Evolutionary conservation across 2,329 filamentous ascomycete species (phyloP), one percentile per base, ranked within the genome.

Genomic region (Cytospora paraplurivora): DNA sequence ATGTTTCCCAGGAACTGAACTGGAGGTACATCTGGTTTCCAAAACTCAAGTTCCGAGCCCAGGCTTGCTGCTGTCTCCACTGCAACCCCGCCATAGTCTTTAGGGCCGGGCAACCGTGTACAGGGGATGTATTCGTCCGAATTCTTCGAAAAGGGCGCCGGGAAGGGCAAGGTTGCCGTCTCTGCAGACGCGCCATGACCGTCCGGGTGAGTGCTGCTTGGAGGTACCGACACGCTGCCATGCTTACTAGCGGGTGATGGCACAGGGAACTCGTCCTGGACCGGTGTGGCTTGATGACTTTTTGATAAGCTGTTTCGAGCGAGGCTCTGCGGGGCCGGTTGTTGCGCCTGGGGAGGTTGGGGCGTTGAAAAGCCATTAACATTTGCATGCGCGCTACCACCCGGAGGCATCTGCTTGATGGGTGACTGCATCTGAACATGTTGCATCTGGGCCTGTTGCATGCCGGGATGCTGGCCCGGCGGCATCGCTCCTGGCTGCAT

Each of bases 1-100:
- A 98, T 91, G 21, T 92, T 84, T 10, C 94, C 95, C 59, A 98
- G 82, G 70, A 98, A 93, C 27, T 84, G 79, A 19, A 93, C 82
- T 2, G 82, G 79, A 0, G 95, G 94, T 44, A 93, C 82, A 62
- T 91, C 89, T 0, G 93, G 92, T 71, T 88, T 91, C 70, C 87
- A 81, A 52, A 82, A 81, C 56, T 87, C 79, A 44, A 97, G 81
- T 54, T 91, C 86, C 38, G 83, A 81, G 6, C 89, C 88, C 56
- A 93, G 75, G 56, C 85, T 84, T 61, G 81, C 81, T 27, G 91
- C 79, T 6, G 88, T 84, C 44, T 85, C 80, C 13, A 93, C 78
- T 64, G 91, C 85, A 64, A 94, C 82, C 0, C 92, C 92, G 10
- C 93, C 93, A 19, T 63, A 63, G 34, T 51, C 54, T 49, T 61